Conservation (phyloP, 768 basidiomycete genomes). For the Mycena sanguinolenta region DNA sequence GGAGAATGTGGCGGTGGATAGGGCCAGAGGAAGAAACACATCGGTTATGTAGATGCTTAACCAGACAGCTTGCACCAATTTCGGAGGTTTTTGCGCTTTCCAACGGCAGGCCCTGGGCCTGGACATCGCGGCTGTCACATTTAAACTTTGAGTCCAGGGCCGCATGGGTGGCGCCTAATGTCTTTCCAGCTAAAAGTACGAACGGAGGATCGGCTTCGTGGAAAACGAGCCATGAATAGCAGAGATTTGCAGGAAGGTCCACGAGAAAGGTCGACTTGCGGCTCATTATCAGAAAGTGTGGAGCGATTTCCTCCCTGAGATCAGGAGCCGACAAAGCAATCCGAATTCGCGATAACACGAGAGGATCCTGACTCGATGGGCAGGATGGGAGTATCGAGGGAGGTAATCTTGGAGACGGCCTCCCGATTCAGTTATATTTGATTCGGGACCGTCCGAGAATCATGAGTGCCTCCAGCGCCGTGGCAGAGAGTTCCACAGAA, state of each 20-base stretch:
- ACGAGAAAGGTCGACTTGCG: not conserved
- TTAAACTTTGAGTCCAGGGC: not conserved
- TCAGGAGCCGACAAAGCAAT: not conserved
- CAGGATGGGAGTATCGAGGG: not conserved
- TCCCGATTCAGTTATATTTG: not conserved
- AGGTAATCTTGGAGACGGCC: not conserved
- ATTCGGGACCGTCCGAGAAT: not conserved
- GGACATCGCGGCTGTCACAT: not conserved
- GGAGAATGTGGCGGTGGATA: no score
- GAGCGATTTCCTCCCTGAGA: not conserved
- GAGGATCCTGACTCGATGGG: not conserved
- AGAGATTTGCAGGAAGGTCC: not conserved
- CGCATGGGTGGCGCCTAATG: not conserved
- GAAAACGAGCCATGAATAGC: not conserved
- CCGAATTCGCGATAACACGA: not conserved
- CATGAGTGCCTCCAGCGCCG: no score
- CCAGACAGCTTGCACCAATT: not conserved
- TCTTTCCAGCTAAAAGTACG: no score
- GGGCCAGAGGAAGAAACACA: no score
- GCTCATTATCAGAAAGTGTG: not conserved
- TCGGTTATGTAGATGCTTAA: not conserved
- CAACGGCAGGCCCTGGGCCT: not conserved
- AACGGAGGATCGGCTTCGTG: not conserved
- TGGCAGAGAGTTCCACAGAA: no score
- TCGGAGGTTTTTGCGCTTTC: not conserved